Base-by-base conservation (phyloP, 805 yeast species). In the Sugiyamaella marilandica region DNA sequence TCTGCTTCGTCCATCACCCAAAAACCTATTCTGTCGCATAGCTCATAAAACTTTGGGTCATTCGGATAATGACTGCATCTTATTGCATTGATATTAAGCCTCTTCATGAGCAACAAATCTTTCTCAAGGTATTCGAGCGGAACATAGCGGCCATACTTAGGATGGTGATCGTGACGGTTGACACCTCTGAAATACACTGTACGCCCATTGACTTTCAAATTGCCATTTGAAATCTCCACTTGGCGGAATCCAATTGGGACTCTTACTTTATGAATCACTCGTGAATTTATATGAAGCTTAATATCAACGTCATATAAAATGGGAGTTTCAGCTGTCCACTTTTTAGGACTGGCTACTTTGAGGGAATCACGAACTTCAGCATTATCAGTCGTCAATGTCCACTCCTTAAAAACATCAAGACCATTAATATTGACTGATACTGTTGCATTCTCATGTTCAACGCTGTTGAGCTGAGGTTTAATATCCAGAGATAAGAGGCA, bases 311-410 rank as follows among this genome's bases (percentile, higher is more conserved):
- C 47, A 55, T 69, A 69, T n/a, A 69, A 57, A 45, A 60, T 43
- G 2, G 73, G 73, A n/a, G 57, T 49, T 50, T 70, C 73, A 1
- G 73, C 73, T 9, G 68, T 65, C 73, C 73, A 70, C 36, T 64
- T 60, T 2, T 46, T 21, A 2, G 70, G 70, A 24, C 51, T 43
- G 2, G 35, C 29, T n/a, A 68, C 50, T 24, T 7, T 7, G 3
- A 24, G 29, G 2, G 69, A 67, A 21, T 55, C 36, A 9, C 47
- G 33, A 7, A 67, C 44, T 10, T 33, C 32, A 16, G 33, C 34
- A 5, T 39, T 39, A 10, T 16, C 11, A 9, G 19, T 5, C 5
- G 24, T 5, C 5, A 16, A 11, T 5, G 5, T 21, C 14, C 14
- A 14, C 14, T 10, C 19, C 19, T 16, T 39, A 8, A 5, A 39